These are phyloP conservation scores for Psilocybe cyanescens DNA, from an alignment of 768 basidiomycete species.

Conservation along the genomic window DNA sequence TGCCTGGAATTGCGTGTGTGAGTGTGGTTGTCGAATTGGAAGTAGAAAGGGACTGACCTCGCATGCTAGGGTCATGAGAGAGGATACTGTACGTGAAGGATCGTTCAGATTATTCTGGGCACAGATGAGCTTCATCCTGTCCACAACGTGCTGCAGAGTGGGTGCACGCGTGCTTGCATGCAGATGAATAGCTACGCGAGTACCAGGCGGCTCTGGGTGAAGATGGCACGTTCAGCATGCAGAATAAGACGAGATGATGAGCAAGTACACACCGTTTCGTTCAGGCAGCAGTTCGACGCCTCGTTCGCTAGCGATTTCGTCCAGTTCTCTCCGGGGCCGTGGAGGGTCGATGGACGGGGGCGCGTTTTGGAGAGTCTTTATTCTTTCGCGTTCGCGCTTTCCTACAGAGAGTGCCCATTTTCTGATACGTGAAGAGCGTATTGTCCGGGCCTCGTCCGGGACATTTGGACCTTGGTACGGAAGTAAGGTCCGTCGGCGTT, in stretches of 20 bases:
- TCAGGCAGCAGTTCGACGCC: constrained; percentile 68
- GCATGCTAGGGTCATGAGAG: constrained; percentile 76
- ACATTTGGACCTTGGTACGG: constrained; percentile 73
- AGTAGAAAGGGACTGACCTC: constrained; percentile 53
- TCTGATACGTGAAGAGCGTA: constrained; percentile 70
- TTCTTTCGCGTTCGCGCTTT: constrained; percentile 73
- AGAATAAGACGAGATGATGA: background rate
- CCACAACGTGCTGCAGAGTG: constrained; percentile 76
- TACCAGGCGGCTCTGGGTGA: constrained; percentile 66
- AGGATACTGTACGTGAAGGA: constrained; percentile 65
- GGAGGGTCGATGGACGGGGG: constrained; percentile 44
- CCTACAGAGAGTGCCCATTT: constrained; percentile 76
- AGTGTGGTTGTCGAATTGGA: background rate
- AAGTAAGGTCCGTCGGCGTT: constrained; percentile 71
- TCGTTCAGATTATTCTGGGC: constrained; percentile 72
- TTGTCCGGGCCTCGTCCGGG: constrained; percentile 52
- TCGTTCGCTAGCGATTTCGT: constrained; percentile 74
- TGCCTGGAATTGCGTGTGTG: constrained; percentile 45
- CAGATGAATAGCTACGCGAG: constrained; percentile 72
- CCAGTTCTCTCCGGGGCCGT: constrained; percentile 51
- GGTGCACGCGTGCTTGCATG: constrained; percentile 74
- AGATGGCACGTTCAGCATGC: background rate
- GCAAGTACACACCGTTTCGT: constrained; percentile 57
- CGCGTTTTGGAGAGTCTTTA: constrained; percentile 50
- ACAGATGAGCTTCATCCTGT: constrained; percentile 80